Percentiles rank a stretch among this genome's conserved stretches.
phyloP scores from a whole-genome alignment of 805 yeast species.

The Starmerella apis region DNA sequence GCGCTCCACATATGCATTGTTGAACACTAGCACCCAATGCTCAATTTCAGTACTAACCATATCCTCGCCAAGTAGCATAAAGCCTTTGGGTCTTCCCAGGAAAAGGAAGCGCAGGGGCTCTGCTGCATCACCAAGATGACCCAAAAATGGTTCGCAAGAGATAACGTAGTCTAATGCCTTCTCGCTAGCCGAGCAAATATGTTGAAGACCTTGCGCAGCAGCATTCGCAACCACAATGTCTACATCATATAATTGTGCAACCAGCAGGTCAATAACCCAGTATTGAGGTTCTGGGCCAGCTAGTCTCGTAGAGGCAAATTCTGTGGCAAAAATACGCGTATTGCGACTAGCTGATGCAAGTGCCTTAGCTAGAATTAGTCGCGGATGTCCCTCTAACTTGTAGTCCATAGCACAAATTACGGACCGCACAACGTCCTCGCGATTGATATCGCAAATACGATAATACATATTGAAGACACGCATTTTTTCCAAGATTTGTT shows the following conservation, averaged over 20 bases:
- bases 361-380: constrained; percentile 56
- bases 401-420: constrained; percentile 56
- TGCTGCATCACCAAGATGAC: constrained; percentile 43
- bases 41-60: constrained; percentile 57
- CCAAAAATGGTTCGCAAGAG: constrained; percentile 45
- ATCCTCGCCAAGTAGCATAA: constrained; percentile 42
- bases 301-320: constrained; percentile 32
- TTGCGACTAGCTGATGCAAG: constrained; percentile 44
- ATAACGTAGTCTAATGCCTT: constrained; percentile 45
- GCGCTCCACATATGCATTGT: constrained; percentile 29
- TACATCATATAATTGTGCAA: constrained; percentile 61
- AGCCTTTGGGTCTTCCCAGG: constrained; percentile 59
- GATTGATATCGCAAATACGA: constrained; percentile 36
- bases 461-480: constrained; percentile 71
- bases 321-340: constrained; percentile 50
- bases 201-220: constrained; percentile 47
- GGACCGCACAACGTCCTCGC: constrained; percentile 25
- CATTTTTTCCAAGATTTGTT: constrained; percentile 66
- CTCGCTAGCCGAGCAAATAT: constrained; percentile 38
- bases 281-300: constrained; percentile 21
- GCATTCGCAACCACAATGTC: constrained; percentile 44
- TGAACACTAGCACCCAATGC: constrained; percentile 46
- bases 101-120: constrained; percentile 53
- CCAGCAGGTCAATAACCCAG: constrained; percentile 47
- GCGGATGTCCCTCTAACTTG: constrained; percentile 50